Evolutionary conservation across 345 rosid species (phyloP).

Genomic region (Lumnitzera littorea): DNA sequence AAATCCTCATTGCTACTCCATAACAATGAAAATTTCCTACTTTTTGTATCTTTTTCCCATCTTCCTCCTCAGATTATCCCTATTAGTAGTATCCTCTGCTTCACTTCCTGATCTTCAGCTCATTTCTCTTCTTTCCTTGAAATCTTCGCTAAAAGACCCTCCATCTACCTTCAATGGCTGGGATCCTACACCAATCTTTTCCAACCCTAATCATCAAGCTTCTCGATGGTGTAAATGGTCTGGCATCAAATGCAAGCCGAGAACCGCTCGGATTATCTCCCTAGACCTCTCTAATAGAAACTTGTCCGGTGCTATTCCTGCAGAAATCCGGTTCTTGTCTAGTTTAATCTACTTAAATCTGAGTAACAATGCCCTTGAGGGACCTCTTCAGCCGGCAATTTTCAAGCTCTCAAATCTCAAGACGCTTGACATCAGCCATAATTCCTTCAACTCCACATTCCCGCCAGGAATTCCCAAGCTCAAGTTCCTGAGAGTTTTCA

Average conservation of each 20-base stretch:
- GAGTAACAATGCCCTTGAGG: conserved; percentile 59
- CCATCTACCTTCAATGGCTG: conserved; percentile 51
- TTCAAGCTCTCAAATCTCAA: conserved; percentile 53
- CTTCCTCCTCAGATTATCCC: conserved; percentile 9
- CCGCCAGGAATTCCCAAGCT: conserved; percentile 78
- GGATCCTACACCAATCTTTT: conserved; percentile 26
- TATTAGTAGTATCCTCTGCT: conserved; percentile 15
- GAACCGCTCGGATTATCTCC: conserved; percentile 35
- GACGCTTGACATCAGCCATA: conserved; percentile 74
- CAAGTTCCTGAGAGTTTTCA: conserved; percentile 45
- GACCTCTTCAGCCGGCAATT: conserved; percentile 43
- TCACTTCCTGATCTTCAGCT: conserved; percentile 43
- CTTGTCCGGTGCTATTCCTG: conserved; percentile 62
- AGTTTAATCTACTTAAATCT: conserved; percentile 60
- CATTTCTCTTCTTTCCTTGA: conserved; percentile 57
- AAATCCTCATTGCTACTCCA: conserved; percentile 20
- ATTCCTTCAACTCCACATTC: conserved; percentile 61
- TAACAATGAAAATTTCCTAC: conserved; percentile 39
- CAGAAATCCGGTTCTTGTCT: conserved; percentile 45
- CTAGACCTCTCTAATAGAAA: conserved; percentile 74
- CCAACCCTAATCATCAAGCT: conserved; percentile 23
- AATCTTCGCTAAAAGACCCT: conserved; percentile 55
- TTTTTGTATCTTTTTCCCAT: conserved; percentile 24
- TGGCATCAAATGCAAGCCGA: conserved; percentile 51
- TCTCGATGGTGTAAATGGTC: conserved; percentile 85